Conservation (phyloP, 495 filamentous ascomycete genomes). For the Aspergillus olivimuriae region DNA sequence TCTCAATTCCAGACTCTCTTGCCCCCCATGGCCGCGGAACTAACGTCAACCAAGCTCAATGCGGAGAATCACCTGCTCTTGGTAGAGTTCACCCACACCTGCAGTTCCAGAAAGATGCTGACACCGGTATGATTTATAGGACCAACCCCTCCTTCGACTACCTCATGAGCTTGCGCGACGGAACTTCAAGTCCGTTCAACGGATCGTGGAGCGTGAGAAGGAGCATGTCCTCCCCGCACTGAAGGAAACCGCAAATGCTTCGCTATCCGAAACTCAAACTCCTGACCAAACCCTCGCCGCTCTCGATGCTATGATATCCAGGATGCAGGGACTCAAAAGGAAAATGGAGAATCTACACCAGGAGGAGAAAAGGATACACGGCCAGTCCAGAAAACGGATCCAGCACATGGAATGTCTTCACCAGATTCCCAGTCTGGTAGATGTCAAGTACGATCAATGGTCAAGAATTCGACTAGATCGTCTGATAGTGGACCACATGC, state of each 20-base stretch:
- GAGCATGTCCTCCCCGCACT: conserved; percentile 62
- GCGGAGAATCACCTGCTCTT: conserved; percentile 66
- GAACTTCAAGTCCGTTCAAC: conserved; percentile 86
- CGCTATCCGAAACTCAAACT: conserved; percentile 51
- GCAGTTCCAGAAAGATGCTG: conserved; percentile 2
- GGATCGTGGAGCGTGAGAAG: conserved; percentile 71
- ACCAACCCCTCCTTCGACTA: conserved; percentile 89
- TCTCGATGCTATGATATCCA: conserved; percentile 76
- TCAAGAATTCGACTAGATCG: conserved; percentile 72
- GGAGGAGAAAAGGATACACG: conserved; percentile 68
- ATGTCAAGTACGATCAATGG: conserved; percentile 94
- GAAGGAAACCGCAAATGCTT: conserved; percentile 60
- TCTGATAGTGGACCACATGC: conserved; percentile 81
- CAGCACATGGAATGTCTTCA: conserved; percentile 74
- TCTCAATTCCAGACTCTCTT: background rate
- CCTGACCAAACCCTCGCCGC: conserved; percentile 65
- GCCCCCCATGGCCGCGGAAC: conserved; percentile 41
- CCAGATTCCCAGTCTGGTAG: conserved; percentile 71
- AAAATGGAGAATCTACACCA: conserved; percentile 74
- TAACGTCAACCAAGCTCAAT: conserved; percentile 63
- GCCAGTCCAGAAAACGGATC: conserved; percentile 68
- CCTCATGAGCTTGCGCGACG: conserved; percentile 86
- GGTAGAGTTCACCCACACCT: conserved; percentile 32
- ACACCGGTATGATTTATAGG: conserved; percentile 44
- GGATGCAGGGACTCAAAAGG: conserved; percentile 78